phyloP scores from a whole-genome alignment of 495 filamentous ascomycete genomes.

The Trichocladium uniseriatum region DNA sequence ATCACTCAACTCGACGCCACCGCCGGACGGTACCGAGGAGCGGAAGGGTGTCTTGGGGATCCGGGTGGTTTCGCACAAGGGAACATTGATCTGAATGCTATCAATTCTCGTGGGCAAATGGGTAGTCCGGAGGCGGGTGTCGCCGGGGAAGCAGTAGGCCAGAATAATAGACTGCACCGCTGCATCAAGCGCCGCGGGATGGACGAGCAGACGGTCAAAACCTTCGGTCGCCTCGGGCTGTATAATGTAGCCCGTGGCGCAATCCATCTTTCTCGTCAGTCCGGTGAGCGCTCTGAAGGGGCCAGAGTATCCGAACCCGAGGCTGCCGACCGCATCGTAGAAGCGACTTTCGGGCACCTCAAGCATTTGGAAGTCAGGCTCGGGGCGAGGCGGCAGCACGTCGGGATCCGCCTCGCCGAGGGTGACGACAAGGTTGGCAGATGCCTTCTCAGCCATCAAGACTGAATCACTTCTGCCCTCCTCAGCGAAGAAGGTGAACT shows the following conservation, averaged over 20 bases:
- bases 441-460: not conserved
- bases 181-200: constrained; percentile 23
- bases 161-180: constrained; percentile 23
- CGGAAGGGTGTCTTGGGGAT: not conserved
- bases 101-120: constrained; percentile 20
- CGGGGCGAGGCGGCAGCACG: not conserved
- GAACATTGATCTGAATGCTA: constrained; percentile 15
- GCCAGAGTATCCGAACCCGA: constrained; percentile 1
- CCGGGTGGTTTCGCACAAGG: not conserved
- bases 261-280: not conserved
- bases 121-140: constrained; percentile 14
- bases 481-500: not conserved
- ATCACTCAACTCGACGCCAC: not conserved
- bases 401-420: not conserved
- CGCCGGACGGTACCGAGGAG: not conserved
- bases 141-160: constrained; percentile 14
- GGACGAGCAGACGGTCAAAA: constrained; percentile 13
- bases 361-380: not conserved
- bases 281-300: not conserved
- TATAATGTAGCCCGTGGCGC: not conserved
- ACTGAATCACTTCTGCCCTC: not conserved
- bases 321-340: not conserved
- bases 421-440: not conserved
- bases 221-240: not conserved
- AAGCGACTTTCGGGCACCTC: not conserved